Conservation (phyloP, 331 rosid genomes). For the Pyrus hybrid region DNA sequence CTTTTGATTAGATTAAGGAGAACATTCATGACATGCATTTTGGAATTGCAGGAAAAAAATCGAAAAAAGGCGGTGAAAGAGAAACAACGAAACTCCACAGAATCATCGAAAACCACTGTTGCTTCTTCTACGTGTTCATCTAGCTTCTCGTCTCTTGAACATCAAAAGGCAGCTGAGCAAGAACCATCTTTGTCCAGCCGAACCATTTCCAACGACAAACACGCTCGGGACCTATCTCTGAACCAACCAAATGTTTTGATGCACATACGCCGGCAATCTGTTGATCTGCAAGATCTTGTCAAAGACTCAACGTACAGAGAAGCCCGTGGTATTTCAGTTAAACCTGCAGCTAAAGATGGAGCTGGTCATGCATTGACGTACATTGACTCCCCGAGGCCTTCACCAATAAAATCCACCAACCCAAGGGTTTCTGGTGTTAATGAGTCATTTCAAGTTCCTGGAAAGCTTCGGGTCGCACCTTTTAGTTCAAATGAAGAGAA, state of each 20-base stretch:
- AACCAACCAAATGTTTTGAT: slow-evolving; percentile 20
- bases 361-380: slow-evolving; percentile 35
- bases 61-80: slow-evolving; percentile 29
- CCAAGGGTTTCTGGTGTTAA: slow-evolving; percentile 20
- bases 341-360: slow-evolving; percentile 39
- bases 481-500: slow-evolving; percentile 29
- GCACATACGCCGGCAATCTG: slow-evolving; percentile 19
- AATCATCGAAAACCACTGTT: slow-evolving; percentile 54
- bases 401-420: slow-evolving; percentile 27
- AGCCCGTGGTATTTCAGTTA: slow-evolving; percentile 41
- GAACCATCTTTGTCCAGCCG: slow-evolving; percentile 33
- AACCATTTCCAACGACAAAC: slow-evolving; percentile 13
- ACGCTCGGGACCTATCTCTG: slow-evolving; percentile 11
- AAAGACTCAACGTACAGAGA: slow-evolving; percentile 52
- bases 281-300: slow-evolving; percentile 33
- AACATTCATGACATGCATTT: background rate
- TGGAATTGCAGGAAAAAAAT: slow-evolving; percentile 44
- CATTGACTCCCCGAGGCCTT: slow-evolving; percentile 82
- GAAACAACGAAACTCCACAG: slow-evolving; percentile 53
- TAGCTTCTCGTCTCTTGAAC: slow-evolving; percentile 67
- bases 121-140: slow-evolving; percentile 68
- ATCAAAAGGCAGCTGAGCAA: slow-evolving; percentile 34
- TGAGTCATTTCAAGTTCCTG: slow-evolving; percentile 35
- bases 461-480: slow-evolving; percentile 35
- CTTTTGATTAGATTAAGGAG: slow-evolving; percentile 3